These are phyloP conservation scores for Allium sativum DNA, from an alignment of 106 monocot species.

Conservation along the genomic window DNA sequence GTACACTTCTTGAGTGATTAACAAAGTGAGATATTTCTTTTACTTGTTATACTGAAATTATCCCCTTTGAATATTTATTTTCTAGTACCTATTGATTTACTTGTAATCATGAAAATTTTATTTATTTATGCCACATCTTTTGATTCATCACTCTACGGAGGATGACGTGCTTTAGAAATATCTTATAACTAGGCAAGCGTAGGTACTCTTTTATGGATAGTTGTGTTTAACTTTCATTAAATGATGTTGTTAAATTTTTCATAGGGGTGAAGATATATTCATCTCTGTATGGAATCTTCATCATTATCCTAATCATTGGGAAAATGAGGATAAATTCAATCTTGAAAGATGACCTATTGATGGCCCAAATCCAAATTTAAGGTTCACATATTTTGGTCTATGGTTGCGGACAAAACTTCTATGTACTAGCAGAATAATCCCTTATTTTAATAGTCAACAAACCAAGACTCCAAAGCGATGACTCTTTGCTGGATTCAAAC, in stretches of 20 bases:
- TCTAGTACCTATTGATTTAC: neutral
- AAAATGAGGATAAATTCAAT: slow-evolving; percentile 70
- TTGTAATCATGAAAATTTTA: slow-evolving; percentile 89
- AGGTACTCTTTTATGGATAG: neutral
- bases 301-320: slow-evolving; percentile 62
- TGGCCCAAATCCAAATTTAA: slow-evolving; percentile 98
- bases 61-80: neutral
- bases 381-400: slow-evolving; percentile 22
- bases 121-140: slow-evolving; percentile 91
- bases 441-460: no score
- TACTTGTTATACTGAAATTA: slow-evolving; percentile 1
- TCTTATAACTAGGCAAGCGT: slow-evolving; percentile 43
- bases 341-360: slow-evolving; percentile 98
- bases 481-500: no score
- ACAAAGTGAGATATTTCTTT: slow-evolving; percentile 53
- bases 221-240: neutral
- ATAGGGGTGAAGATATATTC: slow-evolving; percentile 94
- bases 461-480: no score
- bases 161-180: slow-evolving; percentile 79
- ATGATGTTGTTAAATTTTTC: slow-evolving; percentile 5
- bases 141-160: slow-evolving; percentile 85
- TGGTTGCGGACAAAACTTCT: no score
- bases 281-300: slow-evolving; percentile 95
- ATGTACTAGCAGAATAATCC: no score
- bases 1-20: slow-evolving; percentile 86